These are phyloP conservation scores for Exophiala alcalophila DNA, from an alignment of 2,329 filamentous ascomycete genomes.

Conservation along the genomic window DNA sequence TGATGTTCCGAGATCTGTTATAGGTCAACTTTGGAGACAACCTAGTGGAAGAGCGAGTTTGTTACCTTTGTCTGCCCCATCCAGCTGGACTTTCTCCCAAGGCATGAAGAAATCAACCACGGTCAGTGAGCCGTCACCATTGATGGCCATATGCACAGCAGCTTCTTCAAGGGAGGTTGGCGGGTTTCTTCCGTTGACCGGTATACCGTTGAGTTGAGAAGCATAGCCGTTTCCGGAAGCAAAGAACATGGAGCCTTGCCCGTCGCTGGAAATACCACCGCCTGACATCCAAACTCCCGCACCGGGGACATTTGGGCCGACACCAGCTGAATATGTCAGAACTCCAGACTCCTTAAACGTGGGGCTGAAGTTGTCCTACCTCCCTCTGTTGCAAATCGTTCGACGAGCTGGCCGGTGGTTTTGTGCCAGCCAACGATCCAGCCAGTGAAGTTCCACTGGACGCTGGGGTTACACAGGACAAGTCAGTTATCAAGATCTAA, in stretches of 20 bases:
- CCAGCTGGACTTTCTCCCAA: constrained; percentile 50
- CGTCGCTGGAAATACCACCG: constrained; percentile 33
- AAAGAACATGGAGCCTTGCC: constrained; percentile 31
- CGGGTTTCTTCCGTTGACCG: constrained; percentile 31
- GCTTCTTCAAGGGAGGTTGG: constrained; percentile 33
- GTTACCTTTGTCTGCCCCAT: constrained; percentile 46
- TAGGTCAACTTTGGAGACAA: background rate
- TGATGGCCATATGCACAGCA: constrained; percentile 27
- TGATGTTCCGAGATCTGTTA: constrained; percentile 44
- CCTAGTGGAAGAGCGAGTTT: background rate
- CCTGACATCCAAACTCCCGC: constrained; percentile 33
- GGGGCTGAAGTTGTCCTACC: constrained; percentile 7
- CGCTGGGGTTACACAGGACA: constrained; percentile 29
- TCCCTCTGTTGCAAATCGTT: constrained; percentile 25
- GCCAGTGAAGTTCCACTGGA: constrained; percentile 56
- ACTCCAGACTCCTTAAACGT: background rate
- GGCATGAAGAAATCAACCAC: constrained; percentile 56
- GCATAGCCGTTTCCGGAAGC: constrained; percentile 34
- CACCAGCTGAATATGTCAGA: constrained; percentile 18
- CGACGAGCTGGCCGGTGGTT: constrained; percentile 22
- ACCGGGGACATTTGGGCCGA: constrained; percentile 20
- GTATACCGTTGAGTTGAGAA: constrained; percentile 31
- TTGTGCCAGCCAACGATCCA: constrained; percentile 50
- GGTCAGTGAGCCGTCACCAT: constrained; percentile 38
- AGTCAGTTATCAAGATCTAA: constrained; percentile 3